Evolutionary conservation across 768 basidiomycete species (phyloP).

Genomic region (Termitomyces sp.): DNA sequence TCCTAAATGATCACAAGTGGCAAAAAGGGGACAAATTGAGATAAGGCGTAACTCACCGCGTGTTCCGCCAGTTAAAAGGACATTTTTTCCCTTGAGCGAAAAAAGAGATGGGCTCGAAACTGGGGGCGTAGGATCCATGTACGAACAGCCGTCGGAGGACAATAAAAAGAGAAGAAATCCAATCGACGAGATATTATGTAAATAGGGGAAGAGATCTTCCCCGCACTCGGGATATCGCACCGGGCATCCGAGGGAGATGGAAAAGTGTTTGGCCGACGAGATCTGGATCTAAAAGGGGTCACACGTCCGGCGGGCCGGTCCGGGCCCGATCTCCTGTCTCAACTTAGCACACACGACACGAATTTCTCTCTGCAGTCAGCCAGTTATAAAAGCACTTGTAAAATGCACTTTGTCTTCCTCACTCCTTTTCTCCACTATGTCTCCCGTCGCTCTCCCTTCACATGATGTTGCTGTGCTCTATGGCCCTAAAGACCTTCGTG

Average conservation of each 20-base stretch:
- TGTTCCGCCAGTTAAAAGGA: constrained; percentile 78
- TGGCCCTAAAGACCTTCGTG: constrained; percentile 76
- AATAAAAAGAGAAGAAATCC: constrained; percentile 3
- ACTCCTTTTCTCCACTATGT: constrained; percentile 24
- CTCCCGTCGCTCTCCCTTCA: constrained; percentile 44
- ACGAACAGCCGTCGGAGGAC: too few species aligned
- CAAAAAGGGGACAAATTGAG: constrained; percentile 4
- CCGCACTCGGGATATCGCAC: constrained; percentile 15
- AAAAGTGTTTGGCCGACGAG: constrained; percentile 10
- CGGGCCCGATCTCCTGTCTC: constrained; percentile 19
- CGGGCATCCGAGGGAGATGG: constrained; percentile 13
- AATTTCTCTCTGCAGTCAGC: constrained; percentile 12
- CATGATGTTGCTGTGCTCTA: constrained; percentile 80
- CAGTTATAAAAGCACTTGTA: constrained; percentile 15
- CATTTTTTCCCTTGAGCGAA: constrained; percentile 61
- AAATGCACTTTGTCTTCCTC: constrained; percentile 16
- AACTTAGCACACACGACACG: constrained; percentile 14
- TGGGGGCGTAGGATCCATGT: constrained; percentile 55
- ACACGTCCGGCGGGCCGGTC: constrained; percentile 16
- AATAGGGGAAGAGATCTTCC: constrained; percentile 5
- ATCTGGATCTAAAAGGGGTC: constrained; percentile 15
- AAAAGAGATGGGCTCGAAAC: constrained; percentile 56
- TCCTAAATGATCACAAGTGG: constrained; percentile 4
- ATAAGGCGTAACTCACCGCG: constrained; percentile 44
- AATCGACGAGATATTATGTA: too few species aligned